Evolutionary conservation across 768 basidiomycete species (phyloP), one percentile per base, ranked within the genome.

Genomic region (Pilatotrama ljubarskyi): DNA sequence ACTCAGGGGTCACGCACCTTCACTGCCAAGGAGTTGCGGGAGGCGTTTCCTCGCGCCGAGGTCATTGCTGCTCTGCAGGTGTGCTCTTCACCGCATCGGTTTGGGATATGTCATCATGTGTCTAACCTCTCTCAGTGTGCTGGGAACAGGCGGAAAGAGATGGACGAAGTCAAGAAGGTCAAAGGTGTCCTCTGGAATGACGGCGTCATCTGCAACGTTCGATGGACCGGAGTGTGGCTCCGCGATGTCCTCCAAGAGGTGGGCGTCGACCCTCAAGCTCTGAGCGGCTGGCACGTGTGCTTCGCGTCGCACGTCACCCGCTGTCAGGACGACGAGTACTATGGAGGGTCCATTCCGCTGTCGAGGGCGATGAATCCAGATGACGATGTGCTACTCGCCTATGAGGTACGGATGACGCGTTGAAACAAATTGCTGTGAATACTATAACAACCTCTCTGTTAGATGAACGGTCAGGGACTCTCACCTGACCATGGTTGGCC

Each of bases 161-260:
- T 70, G 69, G 46, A 63, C 40, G 9, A 62, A 38, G 46, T 51
- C 20, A 68, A 62, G 46, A 47, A 62, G 22, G 69, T 69, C 1
- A 63, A 67, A 8, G 71, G 72, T 10, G 50, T 72, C 13, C 55
- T 67, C 20, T 75, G 73, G 74, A 64, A 69, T 20, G 84, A 86
- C 58, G 88, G 85, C 18, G 86, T 85, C n/a, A 82, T 87, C 47
- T 83, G 83, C 56, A 90, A 90, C 69, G 83, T 82, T 64, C 77
- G 73, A 58, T 91, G 89, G 88, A 78, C 78, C 3, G 89, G 89
- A 15, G 80, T 82, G 0, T 75, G 78, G 0, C 71, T 91, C 10
- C 76, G 82, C 20, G 83, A 88, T 55, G 64, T 90, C 26, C 78
- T 91, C 7, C 41, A 44, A 17, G 36, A 26, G 22, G 58, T 55